phyloP scores from a whole-genome alignment of 768 basidiomycete genomes.

The Kwoniella botswanensis region DNA sequence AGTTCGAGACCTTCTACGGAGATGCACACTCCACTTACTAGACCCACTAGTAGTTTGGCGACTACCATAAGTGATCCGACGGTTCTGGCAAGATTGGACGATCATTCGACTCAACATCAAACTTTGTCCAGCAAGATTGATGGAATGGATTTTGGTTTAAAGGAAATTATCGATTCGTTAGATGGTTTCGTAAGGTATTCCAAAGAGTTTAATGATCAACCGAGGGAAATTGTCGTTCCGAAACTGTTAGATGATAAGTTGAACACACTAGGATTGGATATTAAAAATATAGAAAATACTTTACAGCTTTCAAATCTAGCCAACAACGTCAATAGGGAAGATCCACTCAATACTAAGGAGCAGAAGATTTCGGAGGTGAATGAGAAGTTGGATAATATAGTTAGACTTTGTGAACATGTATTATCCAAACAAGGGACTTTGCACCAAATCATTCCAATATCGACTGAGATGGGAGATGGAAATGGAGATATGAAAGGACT shows the following conservation, averaged over 20 bases:
- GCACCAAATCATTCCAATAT: not conserved
- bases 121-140: conserved; percentile 36
- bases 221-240: conserved; percentile 7
- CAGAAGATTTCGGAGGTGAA: conserved; percentile 32
- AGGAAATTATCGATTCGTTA: conserved; percentile 32
- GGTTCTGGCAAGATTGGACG: conserved; percentile 39
- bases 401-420: conserved; percentile 42
- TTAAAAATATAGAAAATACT: conserved; percentile 49
- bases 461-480: not conserved
- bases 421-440: conserved; percentile 11
- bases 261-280: conserved; percentile 38
- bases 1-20: conserved; percentile 2
- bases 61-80: conserved; percentile 31
- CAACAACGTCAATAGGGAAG: conserved; percentile 12
- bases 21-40: conserved; percentile 33
- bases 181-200: conserved; percentile 11
- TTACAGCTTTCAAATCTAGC: conserved; percentile 40
- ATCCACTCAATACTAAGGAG: not conserved
- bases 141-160: conserved; percentile 35
- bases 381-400: conserved; percentile 48
- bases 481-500: not conserved
- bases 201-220: not conserved
- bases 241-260: conserved; percentile 36
- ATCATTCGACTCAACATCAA: conserved; percentile 38
- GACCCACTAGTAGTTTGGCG: conserved; percentile 11